phyloP scores from a whole-genome alignment of 352 stramenopile species.

The Pythium diclinum region DNA sequence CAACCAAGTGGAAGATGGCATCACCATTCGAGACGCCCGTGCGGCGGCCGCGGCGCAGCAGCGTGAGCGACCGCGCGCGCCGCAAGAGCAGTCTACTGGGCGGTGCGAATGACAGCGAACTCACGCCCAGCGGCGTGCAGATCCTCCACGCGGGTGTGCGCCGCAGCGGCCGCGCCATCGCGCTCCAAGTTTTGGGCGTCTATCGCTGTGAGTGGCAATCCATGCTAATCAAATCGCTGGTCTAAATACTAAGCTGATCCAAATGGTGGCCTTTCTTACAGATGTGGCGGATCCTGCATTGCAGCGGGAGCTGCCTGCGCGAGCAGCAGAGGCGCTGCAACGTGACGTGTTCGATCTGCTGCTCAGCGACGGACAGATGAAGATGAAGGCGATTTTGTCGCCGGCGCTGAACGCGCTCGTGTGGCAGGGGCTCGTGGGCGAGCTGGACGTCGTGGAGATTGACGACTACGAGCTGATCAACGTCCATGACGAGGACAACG shows the following conservation, averaged over 20 bases:
- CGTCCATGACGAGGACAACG: conserved; percentile 8
- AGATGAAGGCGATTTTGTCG: conserved; percentile 49
- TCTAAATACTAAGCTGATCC: not conserved
- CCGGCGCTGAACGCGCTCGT: conserved; percentile 39
- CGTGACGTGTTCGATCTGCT: conserved; percentile 60
- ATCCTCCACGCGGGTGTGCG: conserved; percentile 25
- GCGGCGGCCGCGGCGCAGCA: conserved; percentile 14
- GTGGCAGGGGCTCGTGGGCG: conserved; percentile 31
- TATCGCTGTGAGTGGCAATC: conserved; percentile 44
- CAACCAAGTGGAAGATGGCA: not conserved
- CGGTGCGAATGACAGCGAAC: conserved; percentile 12
- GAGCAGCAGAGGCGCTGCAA: conserved; percentile 13
- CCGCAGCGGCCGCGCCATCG: conserved; percentile 17
- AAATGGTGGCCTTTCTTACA: conserved; percentile 13
- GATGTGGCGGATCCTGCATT: conserved; percentile 51
- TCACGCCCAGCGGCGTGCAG: conserved; percentile 44
- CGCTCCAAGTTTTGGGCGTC: conserved; percentile 52
- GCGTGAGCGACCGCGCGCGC: not conserved
- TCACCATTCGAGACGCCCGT: conserved; percentile 15
- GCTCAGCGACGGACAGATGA: conserved; percentile 53
- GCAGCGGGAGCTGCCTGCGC: conserved; percentile 29
- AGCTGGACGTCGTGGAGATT: conserved; percentile 35
- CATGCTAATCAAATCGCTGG: not conserved
- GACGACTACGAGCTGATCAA: conserved; percentile 31
- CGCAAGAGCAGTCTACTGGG: conserved; percentile 13